A percentile compares a stretch with the other conserved stretches of the same genome.
phyloP scores from a whole-genome alignment of 768 basidiomycete species.

The Boletellus emodensis region DNA sequence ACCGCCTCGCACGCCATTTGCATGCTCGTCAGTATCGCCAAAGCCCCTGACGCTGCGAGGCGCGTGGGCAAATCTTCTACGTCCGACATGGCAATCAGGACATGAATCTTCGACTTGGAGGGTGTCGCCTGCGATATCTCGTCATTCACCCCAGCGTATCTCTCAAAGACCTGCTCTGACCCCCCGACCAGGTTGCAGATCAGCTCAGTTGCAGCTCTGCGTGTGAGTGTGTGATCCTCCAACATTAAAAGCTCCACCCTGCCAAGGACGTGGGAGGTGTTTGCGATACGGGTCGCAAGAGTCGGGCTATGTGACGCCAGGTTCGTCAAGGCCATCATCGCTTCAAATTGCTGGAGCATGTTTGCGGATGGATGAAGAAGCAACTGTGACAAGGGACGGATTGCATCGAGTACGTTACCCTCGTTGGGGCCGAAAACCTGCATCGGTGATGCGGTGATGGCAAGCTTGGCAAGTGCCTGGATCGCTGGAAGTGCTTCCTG shows the following conservation, averaged over 20 bases:
- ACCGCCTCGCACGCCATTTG: slow-evolving; percentile 57
- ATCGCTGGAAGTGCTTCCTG: slow-evolving; percentile 49
- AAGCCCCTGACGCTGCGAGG: slow-evolving; percentile 85
- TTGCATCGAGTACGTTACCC: slow-evolving; percentile 73
- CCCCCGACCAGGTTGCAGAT: slow-evolving; percentile 86
- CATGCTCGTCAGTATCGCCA: slow-evolving; percentile 73
- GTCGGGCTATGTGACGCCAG: slow-evolving; percentile 73
- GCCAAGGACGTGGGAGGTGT: slow-evolving; percentile 54
- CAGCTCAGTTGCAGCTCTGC: slow-evolving; percentile 86
- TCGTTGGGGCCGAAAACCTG: slow-evolving; percentile 88
- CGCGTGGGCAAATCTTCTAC: slow-evolving; percentile 83
- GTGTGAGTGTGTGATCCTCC: slow-evolving; percentile 77
- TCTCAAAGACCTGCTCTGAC: slow-evolving; percentile 70
- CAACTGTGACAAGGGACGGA: slow-evolving; percentile 73
- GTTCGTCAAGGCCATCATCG: slow-evolving; percentile 95
- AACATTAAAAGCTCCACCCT: slow-evolving; percentile 71
- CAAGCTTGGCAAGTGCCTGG: slow-evolving; percentile 88
- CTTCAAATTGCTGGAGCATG: slow-evolving; percentile 85
- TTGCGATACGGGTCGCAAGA: slow-evolving; percentile 63
- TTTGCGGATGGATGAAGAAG: slow-evolving; percentile 65
- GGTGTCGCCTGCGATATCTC: slow-evolving; percentile 40
- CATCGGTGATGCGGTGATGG: slow-evolving; percentile 87
- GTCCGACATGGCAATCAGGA: slow-evolving; percentile 81
- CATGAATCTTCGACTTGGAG: slow-evolving; percentile 63
- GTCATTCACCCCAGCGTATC: slow-evolving; percentile 52